Evolutionary conservation across 768 basidiomycete species (phyloP).

Genomic region (Lactarius pseudohatsudake): DNA sequence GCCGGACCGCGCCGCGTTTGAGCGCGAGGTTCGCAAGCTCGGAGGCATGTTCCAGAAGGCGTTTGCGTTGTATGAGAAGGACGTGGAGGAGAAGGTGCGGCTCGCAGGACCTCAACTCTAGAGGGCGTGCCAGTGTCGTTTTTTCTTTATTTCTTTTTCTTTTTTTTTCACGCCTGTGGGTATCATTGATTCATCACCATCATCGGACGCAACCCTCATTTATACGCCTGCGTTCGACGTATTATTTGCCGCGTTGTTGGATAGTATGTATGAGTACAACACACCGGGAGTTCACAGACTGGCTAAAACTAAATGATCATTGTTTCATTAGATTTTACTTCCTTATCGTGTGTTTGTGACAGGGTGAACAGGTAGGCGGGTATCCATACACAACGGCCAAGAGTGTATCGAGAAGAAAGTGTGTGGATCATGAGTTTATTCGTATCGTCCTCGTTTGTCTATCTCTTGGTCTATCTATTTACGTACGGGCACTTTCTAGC

Average conservation of each 20-base stretch:
- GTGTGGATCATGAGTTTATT: too few species aligned
- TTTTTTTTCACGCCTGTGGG: background rate
- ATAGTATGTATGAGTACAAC: slow-evolving; percentile 15
- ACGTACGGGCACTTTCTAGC: too few species aligned
- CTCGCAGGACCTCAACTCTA: slow-evolving; percentile 66
- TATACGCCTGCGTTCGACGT: background rate
- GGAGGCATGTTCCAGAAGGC: slow-evolving; percentile 94
- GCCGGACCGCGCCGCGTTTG: slow-evolving; percentile 86
- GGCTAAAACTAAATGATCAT: background rate
- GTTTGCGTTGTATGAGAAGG: slow-evolving; percentile 87
- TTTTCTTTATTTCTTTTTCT: slow-evolving; percentile 2
- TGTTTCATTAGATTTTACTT: slow-evolving; percentile 49
- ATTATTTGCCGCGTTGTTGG: slow-evolving; percentile 7
- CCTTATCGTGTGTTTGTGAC: too few species aligned
- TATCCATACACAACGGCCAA: too few species aligned
- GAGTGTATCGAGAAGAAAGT: too few species aligned
- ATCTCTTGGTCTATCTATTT: too few species aligned
- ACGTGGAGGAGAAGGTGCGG: slow-evolving; percentile 78
- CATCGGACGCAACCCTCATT: background rate
- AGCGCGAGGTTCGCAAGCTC: slow-evolving; percentile 83
- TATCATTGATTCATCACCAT: background rate
- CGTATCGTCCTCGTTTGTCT: too few species aligned
- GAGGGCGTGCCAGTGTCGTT: background rate
- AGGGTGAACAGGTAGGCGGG: too few species aligned
- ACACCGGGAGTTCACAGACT: background rate